Percentiles rank a stretch among this genome's conserved stretches.
These are phyloP conservation scores for Paecilomyces formosus DNA, from an alignment of 2,329 filamentous ascomycete species.

Conservation along the genomic window DNA sequence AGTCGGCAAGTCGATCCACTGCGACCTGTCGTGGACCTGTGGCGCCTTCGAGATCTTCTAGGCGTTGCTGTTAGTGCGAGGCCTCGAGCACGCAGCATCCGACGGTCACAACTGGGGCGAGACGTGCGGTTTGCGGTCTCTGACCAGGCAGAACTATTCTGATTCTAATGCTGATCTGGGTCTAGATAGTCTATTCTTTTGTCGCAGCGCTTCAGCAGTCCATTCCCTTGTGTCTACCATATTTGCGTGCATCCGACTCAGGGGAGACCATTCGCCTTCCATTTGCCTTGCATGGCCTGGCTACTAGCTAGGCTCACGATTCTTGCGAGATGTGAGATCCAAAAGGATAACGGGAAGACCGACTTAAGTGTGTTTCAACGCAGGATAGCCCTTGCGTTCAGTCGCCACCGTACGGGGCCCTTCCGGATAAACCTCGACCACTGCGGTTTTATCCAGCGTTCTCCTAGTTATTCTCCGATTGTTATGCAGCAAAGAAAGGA, in stretches of 20 bases:
- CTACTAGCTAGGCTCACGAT: neutral
- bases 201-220: no score
- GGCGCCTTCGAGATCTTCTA: neutral
- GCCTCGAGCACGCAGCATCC: neutral
- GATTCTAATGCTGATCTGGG: neutral
- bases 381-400: neutral
- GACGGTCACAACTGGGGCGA: neutral
- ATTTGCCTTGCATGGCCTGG: neutral
- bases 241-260: neutral
- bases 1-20: neutral
- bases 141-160: neutral
- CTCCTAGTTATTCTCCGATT: neutral
- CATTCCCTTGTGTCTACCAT: neutral
- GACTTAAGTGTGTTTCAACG: neutral
- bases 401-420: neutral
- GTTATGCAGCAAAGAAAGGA: neutral
- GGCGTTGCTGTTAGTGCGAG: neutral
- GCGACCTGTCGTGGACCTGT: neutral
- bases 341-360: neutral
- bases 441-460: neutral
- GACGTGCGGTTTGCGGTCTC: neutral
- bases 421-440: neutral
- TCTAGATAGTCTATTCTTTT: neutral
- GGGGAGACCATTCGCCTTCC: neutral
- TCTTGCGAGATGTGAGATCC: neutral